phyloP scores from a whole-genome alignment of 2,329 filamentous ascomycete species.

The Emydomyces testavorans region DNA sequence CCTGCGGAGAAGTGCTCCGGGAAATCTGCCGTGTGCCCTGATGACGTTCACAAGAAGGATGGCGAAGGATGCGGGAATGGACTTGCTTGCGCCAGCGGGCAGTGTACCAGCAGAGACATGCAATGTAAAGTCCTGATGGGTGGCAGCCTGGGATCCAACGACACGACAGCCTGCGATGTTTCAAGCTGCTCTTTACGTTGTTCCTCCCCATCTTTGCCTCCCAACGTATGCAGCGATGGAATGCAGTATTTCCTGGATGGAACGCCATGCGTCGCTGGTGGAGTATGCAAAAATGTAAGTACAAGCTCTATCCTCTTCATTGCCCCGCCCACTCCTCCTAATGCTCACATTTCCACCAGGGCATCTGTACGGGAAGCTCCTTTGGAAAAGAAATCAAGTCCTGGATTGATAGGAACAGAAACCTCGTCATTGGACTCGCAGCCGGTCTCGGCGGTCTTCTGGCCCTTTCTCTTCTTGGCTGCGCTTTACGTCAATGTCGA shows the following conservation, averaged over 20 bases:
- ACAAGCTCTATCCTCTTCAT: constrained; percentile 23
- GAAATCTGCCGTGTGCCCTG: constrained; percentile 58
- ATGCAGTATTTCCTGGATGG: constrained; percentile 88
- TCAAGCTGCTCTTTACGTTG: constrained; percentile 68
- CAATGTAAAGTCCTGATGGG: constrained; percentile 84
- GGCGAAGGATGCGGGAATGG: constrained; percentile 57
- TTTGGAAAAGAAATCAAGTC: constrained; percentile 57
- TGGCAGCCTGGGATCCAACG: constrained; percentile 57
- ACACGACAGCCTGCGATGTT: constrained; percentile 66
- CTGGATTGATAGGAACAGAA: constrained; percentile 68
- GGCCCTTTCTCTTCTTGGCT: constrained; percentile 56
- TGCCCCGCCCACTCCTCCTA: neutral
- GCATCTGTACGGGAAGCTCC: constrained; percentile 60
- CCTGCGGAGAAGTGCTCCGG: constrained; percentile 75
- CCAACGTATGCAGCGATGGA: constrained; percentile 58
- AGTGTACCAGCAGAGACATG: constrained; percentile 82
- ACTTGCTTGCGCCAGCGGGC: constrained; percentile 74
- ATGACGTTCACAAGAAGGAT: constrained; percentile 57
- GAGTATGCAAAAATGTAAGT: constrained; percentile 58
- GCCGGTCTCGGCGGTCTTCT: constrained; percentile 61
- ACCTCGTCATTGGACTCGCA: constrained; percentile 70
- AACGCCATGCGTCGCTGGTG: constrained; percentile 69
- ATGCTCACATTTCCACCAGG: constrained; percentile 33
- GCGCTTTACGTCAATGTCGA: constrained; percentile 49
- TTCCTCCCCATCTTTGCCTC: constrained; percentile 54